These are phyloP conservation scores for Xylaria telfairii DNA, from an alignment of 495 filamentous ascomycete species.

Conservation along the genomic window DNA sequence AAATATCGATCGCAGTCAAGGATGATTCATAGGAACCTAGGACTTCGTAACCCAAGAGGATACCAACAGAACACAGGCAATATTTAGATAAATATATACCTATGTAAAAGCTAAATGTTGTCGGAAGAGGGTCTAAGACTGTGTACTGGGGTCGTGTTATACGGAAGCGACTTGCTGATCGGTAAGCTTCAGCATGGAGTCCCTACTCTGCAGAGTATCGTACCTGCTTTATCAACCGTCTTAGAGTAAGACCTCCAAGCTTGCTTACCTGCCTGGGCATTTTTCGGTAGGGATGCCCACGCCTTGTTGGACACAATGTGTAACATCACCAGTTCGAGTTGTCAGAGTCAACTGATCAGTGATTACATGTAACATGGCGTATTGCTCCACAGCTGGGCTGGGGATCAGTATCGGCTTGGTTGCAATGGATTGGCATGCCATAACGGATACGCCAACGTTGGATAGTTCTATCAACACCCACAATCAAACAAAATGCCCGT, in stretches of 20 bases:
- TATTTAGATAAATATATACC: background rate
- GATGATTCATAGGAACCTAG: constrained; percentile 10
- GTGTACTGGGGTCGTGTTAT: background rate
- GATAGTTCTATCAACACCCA: background rate
- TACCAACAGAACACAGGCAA: background rate
- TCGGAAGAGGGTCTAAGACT: background rate
- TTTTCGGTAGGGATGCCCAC: background rate
- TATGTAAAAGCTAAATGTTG: background rate
- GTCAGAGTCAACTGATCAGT: background rate
- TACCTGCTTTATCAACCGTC: constrained; percentile 21
- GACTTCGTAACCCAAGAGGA: background rate
- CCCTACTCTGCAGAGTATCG: constrained; percentile 1
- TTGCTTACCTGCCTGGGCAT: background rate
- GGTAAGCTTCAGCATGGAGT: background rate
- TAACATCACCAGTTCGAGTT: background rate
- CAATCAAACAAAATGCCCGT: background rate
- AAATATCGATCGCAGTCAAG: background rate
- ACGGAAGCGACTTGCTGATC: background rate
- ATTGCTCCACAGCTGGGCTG: background rate
- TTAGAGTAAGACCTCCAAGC: constrained; percentile 16
- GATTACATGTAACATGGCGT: background rate
- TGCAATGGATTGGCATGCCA: background rate
- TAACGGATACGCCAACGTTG: background rate
- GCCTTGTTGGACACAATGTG: background rate
- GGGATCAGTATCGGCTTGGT: background rate